These are phyloP conservation scores for Hypoxylon sp. DNA, from an alignment of 2,329 filamentous ascomycete species.

Conservation along the genomic window DNA sequence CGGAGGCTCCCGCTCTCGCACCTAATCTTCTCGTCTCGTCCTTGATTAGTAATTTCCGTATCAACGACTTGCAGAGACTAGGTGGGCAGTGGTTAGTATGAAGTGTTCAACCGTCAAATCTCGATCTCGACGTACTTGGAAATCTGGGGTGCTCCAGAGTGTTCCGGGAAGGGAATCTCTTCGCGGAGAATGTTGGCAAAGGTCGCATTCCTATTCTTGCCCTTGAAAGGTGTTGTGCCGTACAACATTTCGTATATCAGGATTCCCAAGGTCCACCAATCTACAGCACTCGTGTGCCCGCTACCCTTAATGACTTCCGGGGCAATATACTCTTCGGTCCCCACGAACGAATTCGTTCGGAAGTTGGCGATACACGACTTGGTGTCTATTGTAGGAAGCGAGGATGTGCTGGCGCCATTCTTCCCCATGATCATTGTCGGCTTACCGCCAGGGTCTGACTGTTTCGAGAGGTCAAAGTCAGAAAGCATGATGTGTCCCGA, in stretches of 20 bases:
- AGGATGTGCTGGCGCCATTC: constrained; percentile 86
- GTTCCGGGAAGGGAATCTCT: constrained; percentile 95
- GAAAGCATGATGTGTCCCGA: constrained; percentile 99
- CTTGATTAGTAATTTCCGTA: constrained; percentile 97
- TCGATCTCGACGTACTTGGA: constrained; percentile 91
- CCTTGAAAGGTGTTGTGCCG: constrained; percentile 98
- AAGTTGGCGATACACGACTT: constrained; percentile 99
- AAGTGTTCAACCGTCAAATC: constrained; percentile 65
- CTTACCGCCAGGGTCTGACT: constrained; percentile 94
- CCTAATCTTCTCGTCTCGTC: constrained; percentile 94
- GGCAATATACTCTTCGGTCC: constrained; percentile 98
- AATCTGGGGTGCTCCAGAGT: constrained; percentile 83
- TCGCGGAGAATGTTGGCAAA: constrained; percentile 97
- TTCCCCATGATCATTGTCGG: constrained; percentile 97
- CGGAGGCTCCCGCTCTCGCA: constrained; percentile 92
- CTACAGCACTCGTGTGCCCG: constrained; percentile 96
- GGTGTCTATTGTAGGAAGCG: constrained; percentile 96
- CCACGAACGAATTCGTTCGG: constrained; percentile 97
- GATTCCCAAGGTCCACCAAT: constrained; percentile 99
- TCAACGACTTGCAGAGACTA: constrained; percentile 95
- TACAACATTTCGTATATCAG: constrained; percentile 99
- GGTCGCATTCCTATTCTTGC: constrained; percentile 97
- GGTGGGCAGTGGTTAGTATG: constrained; percentile 54
- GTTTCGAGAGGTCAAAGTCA: constrained; percentile 98
- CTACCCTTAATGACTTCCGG: constrained; percentile 99